A percentile compares a stretch with the other conserved stretches of the same genome.
phyloP scores from a whole-genome alignment of 1,284 basidiomycete genomes.

The Agroathelia rolfsii region DNA sequence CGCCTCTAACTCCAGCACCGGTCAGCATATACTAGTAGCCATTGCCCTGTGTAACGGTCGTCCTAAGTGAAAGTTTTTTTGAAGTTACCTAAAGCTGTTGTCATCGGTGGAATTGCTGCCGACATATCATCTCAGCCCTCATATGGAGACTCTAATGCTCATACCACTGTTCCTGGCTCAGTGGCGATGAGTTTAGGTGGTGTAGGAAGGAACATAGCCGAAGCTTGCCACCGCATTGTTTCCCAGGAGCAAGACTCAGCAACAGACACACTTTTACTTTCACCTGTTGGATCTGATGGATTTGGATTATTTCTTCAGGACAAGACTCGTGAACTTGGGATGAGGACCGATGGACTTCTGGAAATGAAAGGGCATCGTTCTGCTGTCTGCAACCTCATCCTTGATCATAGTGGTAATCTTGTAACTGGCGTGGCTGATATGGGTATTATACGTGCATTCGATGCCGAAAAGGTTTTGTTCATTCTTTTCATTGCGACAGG shows the following conservation, averaged over 20 bases:
- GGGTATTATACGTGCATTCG: constrained; percentile 54
- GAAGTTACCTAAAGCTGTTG: constrained; percentile 36
- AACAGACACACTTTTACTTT: constrained; percentile 39
- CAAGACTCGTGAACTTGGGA: constrained; percentile 51
- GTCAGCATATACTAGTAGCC: background rate
- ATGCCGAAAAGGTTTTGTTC: constrained; percentile 22
- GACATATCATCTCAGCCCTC: constrained; percentile 65
- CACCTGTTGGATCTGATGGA: constrained; percentile 58
- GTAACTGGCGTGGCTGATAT: constrained; percentile 88
- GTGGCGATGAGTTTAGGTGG: constrained; percentile 78
- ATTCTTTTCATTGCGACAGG: constrained; percentile 2
- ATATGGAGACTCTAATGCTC: constrained; percentile 25
- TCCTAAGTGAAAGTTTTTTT: constrained; percentile 7
- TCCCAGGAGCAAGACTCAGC: constrained; percentile 25
- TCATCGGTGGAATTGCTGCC: constrained; percentile 80
- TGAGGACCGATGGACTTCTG: constrained; percentile 78
- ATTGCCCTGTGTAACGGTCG: background rate
- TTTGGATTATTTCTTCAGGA: constrained; percentile 56
- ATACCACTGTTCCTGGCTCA: constrained; percentile 76
- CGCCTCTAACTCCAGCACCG: background rate
- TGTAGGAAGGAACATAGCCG: constrained; percentile 90
- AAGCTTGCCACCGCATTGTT: constrained; percentile 65
- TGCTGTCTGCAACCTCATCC: constrained; percentile 78
- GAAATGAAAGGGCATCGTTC: constrained; percentile 33
- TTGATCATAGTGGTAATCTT: constrained; percentile 67